These are phyloP conservation scores for Colletotrichum sp. DNA, from an alignment of 2,329 filamentous ascomycete species.

Conservation along the genomic window DNA sequence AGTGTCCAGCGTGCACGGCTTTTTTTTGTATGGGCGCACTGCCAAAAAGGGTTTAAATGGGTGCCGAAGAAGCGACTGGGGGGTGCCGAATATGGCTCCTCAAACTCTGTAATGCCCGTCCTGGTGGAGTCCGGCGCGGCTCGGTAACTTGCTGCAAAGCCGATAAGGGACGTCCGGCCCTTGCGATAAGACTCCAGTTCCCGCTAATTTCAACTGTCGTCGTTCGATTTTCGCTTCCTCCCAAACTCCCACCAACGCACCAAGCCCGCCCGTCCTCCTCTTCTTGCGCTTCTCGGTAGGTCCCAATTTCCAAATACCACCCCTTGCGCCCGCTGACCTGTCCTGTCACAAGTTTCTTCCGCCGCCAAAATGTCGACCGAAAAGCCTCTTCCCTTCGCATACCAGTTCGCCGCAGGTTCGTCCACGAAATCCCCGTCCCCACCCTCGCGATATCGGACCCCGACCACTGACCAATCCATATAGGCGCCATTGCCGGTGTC, in stretches of 20 bases:
- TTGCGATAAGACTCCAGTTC: conserved; percentile 13
- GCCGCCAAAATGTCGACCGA: conserved; percentile 63
- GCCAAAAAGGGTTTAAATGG: too few species aligned
- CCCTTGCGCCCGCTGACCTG: not conserved
- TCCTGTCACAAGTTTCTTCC: not conserved
- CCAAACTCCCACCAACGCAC: not conserved
- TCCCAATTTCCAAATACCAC: not conserved
- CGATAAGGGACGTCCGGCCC: conserved; percentile 11
- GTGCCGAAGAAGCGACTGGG: too few species aligned
- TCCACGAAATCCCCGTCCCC: conserved; percentile 31
- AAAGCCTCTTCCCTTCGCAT: conserved; percentile 86
- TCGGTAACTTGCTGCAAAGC: not conserved
- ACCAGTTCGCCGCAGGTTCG: conserved; percentile 92
- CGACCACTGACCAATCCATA: conserved; percentile 29
- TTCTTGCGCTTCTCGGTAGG: conserved; percentile 3
- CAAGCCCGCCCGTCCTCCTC: not conserved
- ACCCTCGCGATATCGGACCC: conserved; percentile 23
- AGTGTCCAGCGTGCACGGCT: too few species aligned
- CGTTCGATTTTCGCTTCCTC: conserved; percentile 18
- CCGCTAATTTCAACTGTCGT: conserved; percentile 3
- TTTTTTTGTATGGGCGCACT: too few species aligned
- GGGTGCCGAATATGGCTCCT: too few species aligned
- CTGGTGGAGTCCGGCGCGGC: conserved; percentile 11
- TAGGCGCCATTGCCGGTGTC: conserved; percentile 93
- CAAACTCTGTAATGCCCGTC: not conserved